Base-by-base conservation (phyloP, 495 filamentous ascomycete genomes). In the Penicillium simplicissimum region DNA sequence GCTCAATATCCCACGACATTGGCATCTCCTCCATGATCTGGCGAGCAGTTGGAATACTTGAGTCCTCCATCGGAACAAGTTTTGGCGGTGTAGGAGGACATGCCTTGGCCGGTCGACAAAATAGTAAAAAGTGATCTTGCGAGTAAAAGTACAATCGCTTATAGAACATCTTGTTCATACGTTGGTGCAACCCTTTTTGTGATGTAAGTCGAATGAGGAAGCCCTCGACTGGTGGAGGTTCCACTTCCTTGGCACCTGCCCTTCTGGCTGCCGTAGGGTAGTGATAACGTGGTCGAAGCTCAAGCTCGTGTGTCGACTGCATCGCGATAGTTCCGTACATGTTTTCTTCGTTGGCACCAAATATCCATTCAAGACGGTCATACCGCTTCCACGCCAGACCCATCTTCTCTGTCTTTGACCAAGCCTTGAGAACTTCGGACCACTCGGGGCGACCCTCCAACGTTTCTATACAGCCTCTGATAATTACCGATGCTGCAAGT, bases 291-390 rank as follows among this genome's bases (percentile, higher is more conserved):
- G 88, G 89, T 17, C 89, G 80, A 37, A 92, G 73, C 70, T 92
- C 89, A 38, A 92, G 84, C 31, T 91, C 88, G 69, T 92, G 89
- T 0, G 89, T 87, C 43, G 80, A 84, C 63, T 85, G 77, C 88
- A 92, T 91, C 23, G 84, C 89, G 14, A 92, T 83, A 0, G 87
- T 83, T 5, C 89, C 89, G 64, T 90, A 89, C 88, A 92, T 91
- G 45, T 84, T 85, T 59, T 85, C 80, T 69, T 91, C 88, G 53
- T 89, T 87, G 6, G 74, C 76, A 17, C 89, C 89, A 71, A 88
- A 81, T 8, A 92, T 74, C 89, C 89, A 92, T 71, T 92, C 89
- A 9, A 92, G 74, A 14, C 89, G 82, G 65, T 92, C 89, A 66
- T 91, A 92, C 36, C 89, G 80, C 67, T 87, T 89, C 89, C 89